Conservation (phyloP, 208 protist genomes). For the Tetramitus jugosus region DNA sequence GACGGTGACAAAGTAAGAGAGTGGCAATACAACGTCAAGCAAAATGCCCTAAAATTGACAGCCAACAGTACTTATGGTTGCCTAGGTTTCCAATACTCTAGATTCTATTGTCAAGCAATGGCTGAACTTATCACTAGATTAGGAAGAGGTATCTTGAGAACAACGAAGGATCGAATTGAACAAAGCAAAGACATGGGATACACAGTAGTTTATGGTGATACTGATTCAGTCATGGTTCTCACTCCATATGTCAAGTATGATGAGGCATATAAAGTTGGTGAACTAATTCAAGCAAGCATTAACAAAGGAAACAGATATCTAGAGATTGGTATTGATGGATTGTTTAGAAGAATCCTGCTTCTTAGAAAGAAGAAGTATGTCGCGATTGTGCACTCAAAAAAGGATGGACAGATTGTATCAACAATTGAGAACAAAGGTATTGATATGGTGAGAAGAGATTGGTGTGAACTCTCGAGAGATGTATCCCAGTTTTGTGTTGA, state of each 20-base stretch:
- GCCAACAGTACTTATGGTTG: slow-evolving; percentile 99
- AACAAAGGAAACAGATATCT: slow-evolving; percentile 71
- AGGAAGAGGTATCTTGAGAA: slow-evolving; percentile 78
- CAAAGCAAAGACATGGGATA: slow-evolving; percentile 64
- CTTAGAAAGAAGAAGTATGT: slow-evolving; percentile 90
- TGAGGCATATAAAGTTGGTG: slow-evolving; percentile 70
- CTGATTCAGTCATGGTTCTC: slow-evolving; percentile 99
- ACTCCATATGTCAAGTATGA: slow-evolving; percentile 65
- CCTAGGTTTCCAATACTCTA: slow-evolving; percentile 92
- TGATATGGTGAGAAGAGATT: slow-evolving; percentile 98
- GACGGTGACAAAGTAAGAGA: slow-evolving; percentile 38
- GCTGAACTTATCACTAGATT: slow-evolving; percentile 94
- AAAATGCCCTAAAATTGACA: slow-evolving; percentile 95
- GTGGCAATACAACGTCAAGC: slow-evolving; percentile 85
- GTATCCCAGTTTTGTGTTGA: slow-evolving; percentile 81
- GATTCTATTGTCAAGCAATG: slow-evolving; percentile 96
- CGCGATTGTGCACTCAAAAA: slow-evolving; percentile 26
- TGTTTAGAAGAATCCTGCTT: slow-evolving; percentile 96
- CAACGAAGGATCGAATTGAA: slow-evolving; percentile 82
- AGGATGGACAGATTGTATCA: neutral
- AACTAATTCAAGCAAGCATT: slow-evolving; percentile 81
- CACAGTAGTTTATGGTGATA: slow-evolving; percentile 95
- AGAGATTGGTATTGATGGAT: slow-evolving; percentile 98
- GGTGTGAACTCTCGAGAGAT: slow-evolving; percentile 91
- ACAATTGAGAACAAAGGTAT: slow-evolving; percentile 77